Evolutionary conservation across 441 rosid species (phyloP).

Genomic region (Bocquillonia castaneifolia): DNA sequence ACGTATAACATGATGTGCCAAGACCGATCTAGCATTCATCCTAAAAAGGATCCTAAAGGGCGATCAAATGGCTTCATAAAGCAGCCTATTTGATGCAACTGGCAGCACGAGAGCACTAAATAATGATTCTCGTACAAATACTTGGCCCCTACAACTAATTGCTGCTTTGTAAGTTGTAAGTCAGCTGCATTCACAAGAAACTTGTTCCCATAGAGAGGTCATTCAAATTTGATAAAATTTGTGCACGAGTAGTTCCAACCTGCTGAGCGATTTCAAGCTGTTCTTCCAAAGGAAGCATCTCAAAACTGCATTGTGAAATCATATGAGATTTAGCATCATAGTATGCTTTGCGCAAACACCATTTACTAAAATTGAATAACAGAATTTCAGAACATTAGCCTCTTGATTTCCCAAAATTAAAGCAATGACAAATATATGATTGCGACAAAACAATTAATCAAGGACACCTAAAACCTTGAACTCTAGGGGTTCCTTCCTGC

Average conservation of each 20-base stretch:
- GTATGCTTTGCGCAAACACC: not conserved
- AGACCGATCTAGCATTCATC: not conserved
- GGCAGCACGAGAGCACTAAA: not conserved
- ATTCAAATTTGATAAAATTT: slow-evolving; percentile 67
- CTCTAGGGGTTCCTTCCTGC: not conserved
- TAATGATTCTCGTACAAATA: not conserved
- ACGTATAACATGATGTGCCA: not conserved
- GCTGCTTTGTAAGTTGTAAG: too few species aligned
- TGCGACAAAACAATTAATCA: not conserved
- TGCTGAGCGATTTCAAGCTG: slow-evolving; percentile 85
- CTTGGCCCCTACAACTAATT: not conserved
- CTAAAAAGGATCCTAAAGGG: not conserved
- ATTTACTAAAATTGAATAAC: not conserved
- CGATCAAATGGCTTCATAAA: not conserved
- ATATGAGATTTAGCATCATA: too few species aligned
- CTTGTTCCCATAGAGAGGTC: slow-evolving; percentile 80
- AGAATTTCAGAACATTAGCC: not conserved
- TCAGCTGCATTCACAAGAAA: slow-evolving; percentile 56
- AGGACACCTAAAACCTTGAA: not conserved
- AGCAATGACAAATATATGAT: not conserved
- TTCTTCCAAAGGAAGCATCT: slow-evolving; percentile 89
- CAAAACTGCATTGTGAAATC: slow-evolving; percentile 58
- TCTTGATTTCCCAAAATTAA: not conserved
- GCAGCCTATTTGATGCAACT: not conserved
- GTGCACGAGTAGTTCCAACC: slow-evolving; percentile 77